A percentile compares a stretch with the other conserved stretches of the same genome.
These are phyloP conservation scores for Pseudogymnoascus sp. DNA, from an alignment of 2,329 filamentous ascomycete species.

Conservation along the genomic window DNA sequence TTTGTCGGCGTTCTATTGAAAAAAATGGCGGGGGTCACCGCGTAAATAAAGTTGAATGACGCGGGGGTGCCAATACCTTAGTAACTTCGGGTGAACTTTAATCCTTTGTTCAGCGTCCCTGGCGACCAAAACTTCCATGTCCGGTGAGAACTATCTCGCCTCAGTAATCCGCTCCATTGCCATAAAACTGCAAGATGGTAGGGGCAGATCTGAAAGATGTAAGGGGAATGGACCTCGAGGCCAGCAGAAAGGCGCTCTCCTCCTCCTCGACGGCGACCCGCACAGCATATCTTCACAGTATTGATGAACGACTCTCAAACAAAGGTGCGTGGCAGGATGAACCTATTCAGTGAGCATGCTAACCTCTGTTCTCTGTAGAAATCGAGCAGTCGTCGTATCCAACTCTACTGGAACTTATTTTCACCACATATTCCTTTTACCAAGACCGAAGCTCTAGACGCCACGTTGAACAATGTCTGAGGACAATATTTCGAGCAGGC, in stretches of 20 bases:
- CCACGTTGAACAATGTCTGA: slow-evolving; percentile 76
- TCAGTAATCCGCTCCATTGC: slow-evolving; percentile 6
- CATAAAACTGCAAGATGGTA: slow-evolving; percentile 38
- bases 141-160: background rate
- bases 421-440: slow-evolving; percentile 84
- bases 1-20: slow-evolving; percentile 5
- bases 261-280: slow-evolving; percentile 57
- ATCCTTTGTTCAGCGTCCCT: slow-evolving; percentile 7
- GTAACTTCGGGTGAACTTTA: slow-evolving; percentile 11
- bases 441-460: slow-evolving; percentile 76
- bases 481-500: slow-evolving; percentile 55
- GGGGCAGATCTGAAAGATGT: slow-evolving; percentile 37
- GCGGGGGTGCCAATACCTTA: slow-evolving; percentile 10
- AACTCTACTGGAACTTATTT: slow-evolving; percentile 63
- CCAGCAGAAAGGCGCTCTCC: slow-evolving; percentile 45
- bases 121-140: slow-evolving; percentile 9
- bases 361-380: slow-evolving; percentile 24
- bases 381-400: slow-evolving; percentile 39
- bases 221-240: slow-evolving; percentile 49
- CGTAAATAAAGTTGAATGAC: slow-evolving; percentile 12
- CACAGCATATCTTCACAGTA: slow-evolving; percentile 46
- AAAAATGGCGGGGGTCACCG: slow-evolving; percentile 11
- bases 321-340: slow-evolving; percentile 41
- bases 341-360: slow-evolving; percentile 16
- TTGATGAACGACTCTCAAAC: slow-evolving; percentile 52